Evolutionary conservation across 441 rosid genomes (phyloP).

Genomic region (Brassica balearica): DNA sequence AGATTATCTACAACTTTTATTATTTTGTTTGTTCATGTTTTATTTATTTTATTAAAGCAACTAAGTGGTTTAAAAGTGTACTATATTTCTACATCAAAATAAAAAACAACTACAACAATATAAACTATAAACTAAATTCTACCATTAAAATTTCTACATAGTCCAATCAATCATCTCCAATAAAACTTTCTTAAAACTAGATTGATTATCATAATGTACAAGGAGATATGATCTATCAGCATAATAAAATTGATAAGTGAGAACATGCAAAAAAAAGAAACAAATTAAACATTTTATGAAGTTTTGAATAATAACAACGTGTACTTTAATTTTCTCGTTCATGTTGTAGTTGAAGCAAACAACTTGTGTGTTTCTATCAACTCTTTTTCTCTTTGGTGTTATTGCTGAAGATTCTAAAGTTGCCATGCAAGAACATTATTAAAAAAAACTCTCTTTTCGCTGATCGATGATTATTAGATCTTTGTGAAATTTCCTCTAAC

Average conservation of each 20-base stretch:
- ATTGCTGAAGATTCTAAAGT: conserved; percentile 34
- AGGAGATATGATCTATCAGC: conserved; percentile 1
- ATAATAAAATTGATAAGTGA: background rate
- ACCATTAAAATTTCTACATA: background rate
- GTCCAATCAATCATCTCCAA: no score
- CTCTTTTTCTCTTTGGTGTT: conserved; percentile 14
- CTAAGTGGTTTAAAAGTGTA: no score
- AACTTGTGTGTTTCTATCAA: conserved; percentile 8
- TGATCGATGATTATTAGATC: conserved; percentile 36
- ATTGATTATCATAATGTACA: background rate
- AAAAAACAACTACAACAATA: no score
- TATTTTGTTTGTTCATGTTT: no score
- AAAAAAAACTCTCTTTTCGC: conserved; percentile 23
- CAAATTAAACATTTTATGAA: conserved; percentile 13
- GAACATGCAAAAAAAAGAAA: background rate
- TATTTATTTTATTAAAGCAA: no score
- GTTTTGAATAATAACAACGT: background rate
- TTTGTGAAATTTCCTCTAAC: conserved; percentile 35
- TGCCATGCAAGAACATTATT: conserved; percentile 34
- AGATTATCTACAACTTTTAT: no score
- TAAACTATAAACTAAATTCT: background rate
- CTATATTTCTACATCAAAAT: no score
- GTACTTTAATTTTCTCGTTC: conserved; percentile 7
- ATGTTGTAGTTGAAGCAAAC: conserved; percentile 14
- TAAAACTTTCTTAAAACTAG: background rate